Conservation (phyloP, 345 rosid genomes). For the Tarenaya hassleriana region DNA sequence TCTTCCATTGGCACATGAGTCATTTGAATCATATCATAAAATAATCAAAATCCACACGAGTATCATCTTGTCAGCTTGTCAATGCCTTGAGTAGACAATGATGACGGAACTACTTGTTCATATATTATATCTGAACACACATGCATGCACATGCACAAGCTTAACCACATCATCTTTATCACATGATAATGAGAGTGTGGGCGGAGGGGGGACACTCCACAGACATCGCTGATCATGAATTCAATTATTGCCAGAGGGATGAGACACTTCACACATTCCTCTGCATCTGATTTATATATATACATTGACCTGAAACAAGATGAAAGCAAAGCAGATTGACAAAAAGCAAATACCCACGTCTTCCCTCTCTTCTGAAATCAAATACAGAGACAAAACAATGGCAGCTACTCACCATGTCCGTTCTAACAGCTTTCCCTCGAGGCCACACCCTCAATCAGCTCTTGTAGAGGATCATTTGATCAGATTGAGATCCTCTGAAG, state of each 20-base stretch:
- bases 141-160: too few relatives aligned
- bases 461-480: slow-evolving; percentile 29
- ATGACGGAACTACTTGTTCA: too few relatives aligned
- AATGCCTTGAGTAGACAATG: too few relatives aligned
- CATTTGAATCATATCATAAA: too few relatives aligned
- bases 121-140: too few relatives aligned
- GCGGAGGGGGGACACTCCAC: slow-evolving; percentile 24
- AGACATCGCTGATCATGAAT: neutral
- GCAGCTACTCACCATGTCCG: slow-evolving; percentile 19
- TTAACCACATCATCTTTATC: neutral
- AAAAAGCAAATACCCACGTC: neutral
- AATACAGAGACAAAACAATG: slow-evolving; percentile 13
- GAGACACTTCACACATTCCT: slow-evolving; percentile 21
- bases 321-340: slow-evolving; percentile 17
- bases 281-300: slow-evolving; percentile 9
- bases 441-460: slow-evolving; percentile 21
- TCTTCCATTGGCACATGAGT: too few relatives aligned
- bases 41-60: too few relatives aligned
- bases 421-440: slow-evolving; percentile 32
- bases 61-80: too few relatives aligned
- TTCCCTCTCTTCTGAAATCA: neutral
- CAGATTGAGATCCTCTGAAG: slow-evolving; percentile 24
- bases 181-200: slow-evolving; percentile 9
- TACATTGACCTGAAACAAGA: neutral
- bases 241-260: slow-evolving; percentile 4